Base-by-base conservation (phyloP, 805 yeast genomes). In the Hanseniaspora guilliermondii region DNA sequence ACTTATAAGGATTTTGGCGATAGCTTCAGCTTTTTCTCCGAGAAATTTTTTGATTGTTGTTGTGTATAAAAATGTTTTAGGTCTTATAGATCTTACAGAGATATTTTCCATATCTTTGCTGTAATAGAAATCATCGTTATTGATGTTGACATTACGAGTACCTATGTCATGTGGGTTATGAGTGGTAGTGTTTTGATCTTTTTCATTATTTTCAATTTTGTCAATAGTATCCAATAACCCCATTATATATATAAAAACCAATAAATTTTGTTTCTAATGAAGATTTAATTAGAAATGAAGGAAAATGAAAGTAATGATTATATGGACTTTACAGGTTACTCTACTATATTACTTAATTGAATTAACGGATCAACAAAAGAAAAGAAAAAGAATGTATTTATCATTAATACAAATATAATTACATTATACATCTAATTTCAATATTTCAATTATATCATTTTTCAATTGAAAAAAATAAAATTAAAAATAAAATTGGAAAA, bases 11-110 rank as follows among this genome's bases (percentile, higher is more conserved):
- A 75, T 62, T 1, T 85, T 75, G 17, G 82, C 73, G 16, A 89
- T 71, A 4, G 70, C 64, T 2, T 88, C 77, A 0, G 95, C 89
- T 47, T 80, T 76, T 61, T 83, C 86, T 14, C 97, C 97, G 6
- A 84, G 64, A 58, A 76, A 78, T 1, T 74, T 68, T 56, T 73
- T 74, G 16, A 80, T 71, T 16, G 82, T 61, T 30, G 76, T 72
- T 0, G 80, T 73, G 64, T 75, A 79, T 21, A 84, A 65, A 61
- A 74, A 79, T n/a, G 83, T 74, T 61, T 74, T 74, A 1, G 91
- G 81, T 17, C 82, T 77, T 64, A 80, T 79, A 0, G 79, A 76
- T 63, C 78, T 70, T 11, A 50, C 32, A 12, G 54, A 50, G 12
- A 50, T 50, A 14, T 50, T 50, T 30, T 50, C 54, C 38, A 50